Conservation (phyloP, 495 filamentous ascomycete species). For the Aspergillus homomorphus region DNA sequence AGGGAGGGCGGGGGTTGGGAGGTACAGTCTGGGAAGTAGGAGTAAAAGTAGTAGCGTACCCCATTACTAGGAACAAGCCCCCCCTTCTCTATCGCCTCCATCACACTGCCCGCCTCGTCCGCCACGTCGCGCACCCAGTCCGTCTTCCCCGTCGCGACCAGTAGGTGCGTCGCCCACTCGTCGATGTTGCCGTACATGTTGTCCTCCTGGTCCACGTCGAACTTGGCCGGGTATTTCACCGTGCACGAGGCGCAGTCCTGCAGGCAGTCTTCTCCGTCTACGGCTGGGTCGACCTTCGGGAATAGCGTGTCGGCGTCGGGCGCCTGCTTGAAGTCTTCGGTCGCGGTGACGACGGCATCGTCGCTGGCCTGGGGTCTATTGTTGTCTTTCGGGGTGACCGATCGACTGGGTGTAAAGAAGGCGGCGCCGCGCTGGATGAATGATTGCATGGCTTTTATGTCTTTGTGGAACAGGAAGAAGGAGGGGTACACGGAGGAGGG, state of each 20-base stretch:
- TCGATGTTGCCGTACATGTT: slow-evolving; percentile 84
- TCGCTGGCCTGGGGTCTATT: not conserved
- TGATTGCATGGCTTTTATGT: slow-evolving; percentile 27
- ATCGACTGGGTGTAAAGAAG: slow-evolving; percentile 34
- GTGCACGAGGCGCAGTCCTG: slow-evolving; percentile 86
- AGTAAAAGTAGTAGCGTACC: slow-evolving; percentile 45
- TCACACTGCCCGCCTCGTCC: slow-evolving; percentile 89
- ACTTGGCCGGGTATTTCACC: slow-evolving; percentile 71
- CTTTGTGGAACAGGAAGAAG: slow-evolving; percentile 3
- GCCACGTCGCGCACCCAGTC: slow-evolving; percentile 92
- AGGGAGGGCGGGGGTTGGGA: not conserved
- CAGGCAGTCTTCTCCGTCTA: slow-evolving; percentile 87
- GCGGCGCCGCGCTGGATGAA: slow-evolving; percentile 38
- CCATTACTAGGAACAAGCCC: slow-evolving; percentile 68
- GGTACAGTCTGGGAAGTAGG: not conserved
- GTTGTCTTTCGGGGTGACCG: slow-evolving; percentile 24
- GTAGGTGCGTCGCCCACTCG: slow-evolving; percentile 82
- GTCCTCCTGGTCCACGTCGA: slow-evolving; percentile 71
- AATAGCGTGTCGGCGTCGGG: slow-evolving; percentile 40
- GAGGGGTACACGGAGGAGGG: not conserved
- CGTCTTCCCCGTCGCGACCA: slow-evolving; percentile 91
- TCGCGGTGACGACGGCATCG: slow-evolving; percentile 18
- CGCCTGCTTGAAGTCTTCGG: slow-evolving; percentile 42
- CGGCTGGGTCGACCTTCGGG: slow-evolving; percentile 55
- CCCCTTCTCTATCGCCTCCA: slow-evolving; percentile 78